Evolutionary conservation across 169 alveolate genomes (phyloP), one percentile per base, ranked within the genome.

Genomic region (Plasmodium vinckei): DNA sequence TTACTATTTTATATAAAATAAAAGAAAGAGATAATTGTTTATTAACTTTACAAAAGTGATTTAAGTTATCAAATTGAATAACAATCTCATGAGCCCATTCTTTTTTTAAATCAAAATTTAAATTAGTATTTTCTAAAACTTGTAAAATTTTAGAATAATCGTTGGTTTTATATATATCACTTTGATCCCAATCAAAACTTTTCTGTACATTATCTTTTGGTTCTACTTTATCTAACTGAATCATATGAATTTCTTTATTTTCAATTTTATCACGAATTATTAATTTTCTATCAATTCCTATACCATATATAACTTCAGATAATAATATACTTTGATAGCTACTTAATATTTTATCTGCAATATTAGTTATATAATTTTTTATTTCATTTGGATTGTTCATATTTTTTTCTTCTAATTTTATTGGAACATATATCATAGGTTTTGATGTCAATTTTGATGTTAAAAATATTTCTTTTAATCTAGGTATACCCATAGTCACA

Each of bases 401-500:
- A 1, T 12, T 9, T 5, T 71, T 23, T 46, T 5, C 23, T 1
- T 77, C 77, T 23, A 77, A 91, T 56, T 84, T 61, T 2, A 94
- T 75, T 0, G 96, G 95, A 1, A 92, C 94, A 27, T 94, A 90
- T 51, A 94, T 89, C 86, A 79, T 88, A n/a, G 96, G 96, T 46
- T 92, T 92, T 2, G 95, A 93, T 12, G 94, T 88, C 19, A 72
- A 57, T 64, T 96, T 95, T n/a, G 98, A 87, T 42, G 93, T 88
- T 46, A 96, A 98, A 73, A 99, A 92, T 63, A 99, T 96, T 94
- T 99, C 99, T 84, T 98, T 97, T 72, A 99, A 94, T 84, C 99
- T 96, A 13, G 99, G 99, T 54, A 99, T 98, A 88, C 99, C 99
- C 89, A 99, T 94, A 4, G 99, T 99, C 49, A 99, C 99, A 94